Percentiles rank a stretch among this genome's conserved stretches.
Conservation (phyloP, 2,329 filamentous ascomycete genomes). For the Alternaria longipes region DNA sequence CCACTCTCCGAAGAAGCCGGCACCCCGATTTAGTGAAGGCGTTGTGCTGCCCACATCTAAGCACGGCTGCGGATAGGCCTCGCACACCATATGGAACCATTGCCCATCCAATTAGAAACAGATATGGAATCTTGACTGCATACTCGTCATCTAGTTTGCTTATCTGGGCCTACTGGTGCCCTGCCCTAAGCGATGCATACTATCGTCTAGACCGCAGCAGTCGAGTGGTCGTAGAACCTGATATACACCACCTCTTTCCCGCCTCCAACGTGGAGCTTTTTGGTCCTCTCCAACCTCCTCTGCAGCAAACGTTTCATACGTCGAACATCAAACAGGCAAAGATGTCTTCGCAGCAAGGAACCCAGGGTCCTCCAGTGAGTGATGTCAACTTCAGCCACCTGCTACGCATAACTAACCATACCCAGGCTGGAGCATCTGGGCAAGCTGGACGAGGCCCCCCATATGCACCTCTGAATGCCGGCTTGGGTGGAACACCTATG, state of each 20-base stretch:
- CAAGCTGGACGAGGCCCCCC: slow-evolving; percentile 31
- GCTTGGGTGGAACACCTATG: slow-evolving; percentile 42
- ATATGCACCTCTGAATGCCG: slow-evolving; percentile 38
- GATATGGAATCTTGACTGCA: slow-evolving; percentile 22
- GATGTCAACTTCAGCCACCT: not conserved
- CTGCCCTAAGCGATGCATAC: slow-evolving; percentile 29
- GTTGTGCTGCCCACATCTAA: slow-evolving; percentile 17
- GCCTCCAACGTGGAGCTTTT: slow-evolving; percentile 9
- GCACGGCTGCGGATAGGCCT: slow-evolving; percentile 15
- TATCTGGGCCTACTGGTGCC: slow-evolving; percentile 25
- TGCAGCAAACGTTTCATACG: slow-evolving; percentile 12
- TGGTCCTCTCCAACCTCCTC: slow-evolving; percentile 17
- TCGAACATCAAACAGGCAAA: slow-evolving; percentile 6
- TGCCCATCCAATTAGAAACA: slow-evolving; percentile 27
- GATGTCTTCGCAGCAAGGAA: slow-evolving; percentile 24
- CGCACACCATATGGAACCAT: slow-evolving; percentile 14
- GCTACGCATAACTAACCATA: slow-evolving; percentile 12
- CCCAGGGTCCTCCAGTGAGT: slow-evolving; percentile 20
- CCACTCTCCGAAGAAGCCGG: slow-evolving; percentile 16
- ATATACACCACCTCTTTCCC: slow-evolving; percentile 32
- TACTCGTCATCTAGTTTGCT: slow-evolving; percentile 35
- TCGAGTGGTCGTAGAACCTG: slow-evolving; percentile 20
- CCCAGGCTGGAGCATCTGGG: slow-evolving; percentile 13
- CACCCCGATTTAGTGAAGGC: slow-evolving; percentile 25
- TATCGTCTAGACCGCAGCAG: slow-evolving; percentile 26